A percentile compares a stretch with the other conserved stretches of the same genome.
phyloP scores from a whole-genome alignment of 2,329 filamentous ascomycete species.

The Lasiodiplodia sp. region DNA sequence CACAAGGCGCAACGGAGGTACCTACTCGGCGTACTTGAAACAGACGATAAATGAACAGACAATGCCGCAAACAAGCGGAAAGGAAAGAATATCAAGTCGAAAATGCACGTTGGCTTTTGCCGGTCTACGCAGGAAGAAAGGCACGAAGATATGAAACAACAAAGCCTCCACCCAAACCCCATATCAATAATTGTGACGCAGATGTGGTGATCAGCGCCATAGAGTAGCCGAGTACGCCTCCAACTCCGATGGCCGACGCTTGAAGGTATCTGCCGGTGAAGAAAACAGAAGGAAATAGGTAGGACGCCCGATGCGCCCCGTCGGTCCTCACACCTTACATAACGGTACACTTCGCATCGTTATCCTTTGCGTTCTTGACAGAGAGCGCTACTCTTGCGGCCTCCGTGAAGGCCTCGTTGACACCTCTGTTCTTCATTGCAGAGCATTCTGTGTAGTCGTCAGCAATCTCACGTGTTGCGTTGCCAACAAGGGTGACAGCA shows the following conservation, averaged over 20 bases:
- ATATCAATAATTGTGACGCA: constrained; percentile 3
- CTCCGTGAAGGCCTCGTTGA: constrained; percentile 98
- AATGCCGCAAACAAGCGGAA: neutral
- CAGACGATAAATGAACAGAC: neutral
- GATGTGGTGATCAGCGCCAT: constrained; percentile 12
- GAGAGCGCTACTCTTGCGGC: constrained; percentile 88
- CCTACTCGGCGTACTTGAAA: constrained; percentile 15
- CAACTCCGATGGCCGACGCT: constrained; percentile 24
- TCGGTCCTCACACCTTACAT: constrained; percentile 41
- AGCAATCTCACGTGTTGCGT: constrained; percentile 23
- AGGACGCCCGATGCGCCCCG: neutral
- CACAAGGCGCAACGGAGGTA: constrained; percentile 1
- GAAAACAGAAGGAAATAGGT: constrained; percentile 22
- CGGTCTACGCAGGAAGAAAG: constrained; percentile 5
- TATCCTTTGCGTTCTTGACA: constrained; percentile 60
- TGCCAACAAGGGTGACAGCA: neutral
- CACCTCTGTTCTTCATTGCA: constrained; percentile 95
- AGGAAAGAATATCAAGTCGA: constrained; percentile 8
- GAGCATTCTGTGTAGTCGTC: constrained; percentile 77
- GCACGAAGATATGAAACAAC: neutral
- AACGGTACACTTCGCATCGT: constrained; percentile 51
- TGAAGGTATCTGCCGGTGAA: constrained; percentile 28
- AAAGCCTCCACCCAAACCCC: constrained; percentile 8
- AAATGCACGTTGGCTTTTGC: constrained; percentile 21
- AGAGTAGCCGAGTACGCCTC: constrained; percentile 26